Base-by-base conservation (phyloP, 1,284 basidiomycete genomes). In the Moniliophthora roreri region DNA sequence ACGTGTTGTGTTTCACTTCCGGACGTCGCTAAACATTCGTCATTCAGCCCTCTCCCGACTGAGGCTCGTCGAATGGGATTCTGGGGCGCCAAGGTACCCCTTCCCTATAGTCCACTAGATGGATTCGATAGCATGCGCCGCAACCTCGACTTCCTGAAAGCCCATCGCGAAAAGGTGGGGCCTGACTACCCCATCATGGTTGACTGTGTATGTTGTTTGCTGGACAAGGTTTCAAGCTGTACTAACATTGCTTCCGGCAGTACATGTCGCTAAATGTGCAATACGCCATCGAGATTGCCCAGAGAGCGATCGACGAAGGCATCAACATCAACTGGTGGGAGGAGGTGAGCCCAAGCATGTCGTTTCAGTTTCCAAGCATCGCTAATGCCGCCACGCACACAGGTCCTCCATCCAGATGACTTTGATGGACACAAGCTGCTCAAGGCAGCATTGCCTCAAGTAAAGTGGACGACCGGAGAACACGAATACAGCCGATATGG, bases 381-480 rank as follows among this genome's bases (percentile, higher is more conserved):
- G 45, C 44, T 5, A 4, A 10, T 21, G 11, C 20, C 13, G 9
- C 13, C 23, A 5, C 4, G 11, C 8, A 36, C 11, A 9, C 37
- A 56, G 54, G 56, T 58, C 26, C 51, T 58, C 15, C 56, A 77
- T 60, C 76, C 76, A 15, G 75, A 62, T 38, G 61, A 77, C 54
- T 73, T 76, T 64, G 76, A 77, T 56, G 76, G 76, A 8, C 71
- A 75, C 58, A 58, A 62, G 50, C 52, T 69, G 53, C 69, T 78
- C 51, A 75, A 76, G 62, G 53, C 65, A 26, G 73, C 72, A 6
- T 60, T 78, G 18, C 79, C 77, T 2, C 69, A 72, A 34, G 61
- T 78, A 54, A 77, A 77, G 58, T 81, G 76, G 65, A 81, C 79
- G 4, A 80, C 79, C 2, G 79, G 78, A 50, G 79, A 80, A 67